Evolutionary conservation across 2,329 filamentous ascomycete species (phyloP).

Genomic region (Ascochyta rabiei): DNA sequence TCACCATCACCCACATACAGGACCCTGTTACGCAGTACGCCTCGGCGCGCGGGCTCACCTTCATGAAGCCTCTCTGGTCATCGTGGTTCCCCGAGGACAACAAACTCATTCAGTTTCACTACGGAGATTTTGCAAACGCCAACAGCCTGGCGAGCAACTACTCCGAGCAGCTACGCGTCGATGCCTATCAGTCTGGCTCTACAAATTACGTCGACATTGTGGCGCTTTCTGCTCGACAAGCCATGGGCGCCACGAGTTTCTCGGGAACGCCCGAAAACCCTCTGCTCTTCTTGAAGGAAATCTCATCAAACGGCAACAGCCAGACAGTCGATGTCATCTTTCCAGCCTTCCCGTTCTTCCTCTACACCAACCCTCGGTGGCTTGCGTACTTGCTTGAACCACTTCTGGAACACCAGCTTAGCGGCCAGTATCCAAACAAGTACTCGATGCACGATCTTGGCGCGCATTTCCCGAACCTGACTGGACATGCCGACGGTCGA

Average conservation of each 20-base stretch:
- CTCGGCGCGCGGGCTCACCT: constrained; percentile 73
- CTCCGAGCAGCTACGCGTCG: constrained; percentile 70
- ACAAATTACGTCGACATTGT: constrained; percentile 79
- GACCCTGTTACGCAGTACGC: constrained; percentile 82
- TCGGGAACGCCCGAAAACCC: constrained; percentile 73
- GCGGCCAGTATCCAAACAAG: constrained; percentile 82
- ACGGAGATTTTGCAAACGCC: constrained; percentile 72
- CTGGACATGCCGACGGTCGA: constrained; percentile 71
- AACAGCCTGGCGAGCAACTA: constrained; percentile 72
- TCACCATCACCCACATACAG: constrained; percentile 79
- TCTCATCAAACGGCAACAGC: constrained; percentile 82
- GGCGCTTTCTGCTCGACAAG: constrained; percentile 77
- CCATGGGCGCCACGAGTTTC: constrained; percentile 78
- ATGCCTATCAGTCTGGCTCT: constrained; percentile 76
- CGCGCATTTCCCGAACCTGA: constrained; percentile 75
- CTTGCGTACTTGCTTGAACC: constrained; percentile 80
- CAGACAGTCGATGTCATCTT: constrained; percentile 90
- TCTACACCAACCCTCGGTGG: constrained; percentile 84
- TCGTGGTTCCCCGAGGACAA: constrained; percentile 71
- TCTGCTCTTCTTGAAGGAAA: constrained; percentile 82
- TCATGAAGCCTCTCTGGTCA: constrained; percentile 80
- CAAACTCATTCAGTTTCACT: constrained; percentile 76
- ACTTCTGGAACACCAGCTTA: constrained; percentile 79
- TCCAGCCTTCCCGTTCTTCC: constrained; percentile 82
- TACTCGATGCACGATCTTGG: constrained; percentile 82